Evolutionary conservation across 2,329 filamentous ascomycete species (phyloP).

Genomic region (Alternaria viburni): DNA sequence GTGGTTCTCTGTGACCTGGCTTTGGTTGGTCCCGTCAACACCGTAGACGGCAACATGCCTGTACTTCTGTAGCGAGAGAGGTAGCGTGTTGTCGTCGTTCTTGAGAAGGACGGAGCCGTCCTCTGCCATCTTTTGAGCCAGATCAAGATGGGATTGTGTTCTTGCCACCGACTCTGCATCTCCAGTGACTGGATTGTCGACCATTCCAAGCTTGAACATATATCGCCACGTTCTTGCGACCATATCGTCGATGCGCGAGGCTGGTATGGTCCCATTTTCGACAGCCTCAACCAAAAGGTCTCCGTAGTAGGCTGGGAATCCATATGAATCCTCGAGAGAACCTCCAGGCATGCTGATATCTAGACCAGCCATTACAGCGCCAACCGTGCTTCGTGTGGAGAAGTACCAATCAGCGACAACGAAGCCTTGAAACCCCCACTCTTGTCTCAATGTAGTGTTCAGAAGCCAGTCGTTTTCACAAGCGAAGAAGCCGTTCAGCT

Average conservation of each 20-base stretch:
- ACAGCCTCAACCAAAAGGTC: not conserved
- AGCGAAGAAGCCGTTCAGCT: not conserved
- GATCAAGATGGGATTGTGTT: not conserved
- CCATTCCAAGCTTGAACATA: not conserved
- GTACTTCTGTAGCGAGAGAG: not conserved
- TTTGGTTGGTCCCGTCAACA: not conserved
- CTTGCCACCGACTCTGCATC: not conserved
- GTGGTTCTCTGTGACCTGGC: not conserved
- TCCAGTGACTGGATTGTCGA: not conserved
- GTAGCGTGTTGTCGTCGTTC: not conserved
- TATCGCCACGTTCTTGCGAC: not conserved
- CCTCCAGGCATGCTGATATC: slow-evolving; percentile 12
- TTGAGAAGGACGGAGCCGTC: not conserved
- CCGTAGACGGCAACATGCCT: not conserved
- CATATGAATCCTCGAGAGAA: not conserved
- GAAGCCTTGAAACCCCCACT: slow-evolving; percentile 55
- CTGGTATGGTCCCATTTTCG: not conserved
- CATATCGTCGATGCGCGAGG: not conserved
- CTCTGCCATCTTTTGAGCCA: not conserved
- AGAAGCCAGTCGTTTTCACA: slow-evolving; percentile 52
- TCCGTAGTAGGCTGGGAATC: slow-evolving; percentile 1
- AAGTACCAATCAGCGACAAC: slow-evolving; percentile 54
- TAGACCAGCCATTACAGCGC: slow-evolving; percentile 1
- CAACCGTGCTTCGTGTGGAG: not conserved
- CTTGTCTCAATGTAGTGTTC: slow-evolving; percentile 51